Base-by-base conservation (phyloP, 305 asterid species). In the Fraxinus velutina region DNA sequence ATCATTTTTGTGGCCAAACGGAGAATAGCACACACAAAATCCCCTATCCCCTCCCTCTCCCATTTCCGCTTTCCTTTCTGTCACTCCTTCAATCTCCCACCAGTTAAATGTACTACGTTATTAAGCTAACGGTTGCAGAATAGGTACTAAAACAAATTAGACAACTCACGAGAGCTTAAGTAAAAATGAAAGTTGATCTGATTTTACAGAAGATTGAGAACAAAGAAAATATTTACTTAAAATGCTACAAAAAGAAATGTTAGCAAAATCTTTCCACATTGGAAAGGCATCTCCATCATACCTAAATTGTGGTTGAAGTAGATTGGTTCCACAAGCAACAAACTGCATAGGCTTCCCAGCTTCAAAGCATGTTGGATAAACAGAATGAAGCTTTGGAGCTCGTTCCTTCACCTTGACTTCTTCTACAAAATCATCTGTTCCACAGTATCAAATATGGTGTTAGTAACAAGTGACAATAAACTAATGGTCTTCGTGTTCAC, bases 291-390 rank as follows among this genome's bases (percentile, higher is more conserved):
- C 2, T 34, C 34, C 34, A 36, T 34, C 85, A 71, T 86, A 90
- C 92, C 92, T 83, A 71, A 86, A 76, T 71, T 84, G 84, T 27
- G 90, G 86, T 78, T 88, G 92, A 80, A 90, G 89, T 68, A 90
- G 82, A 81, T 88, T 87, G 80, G 86, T 87, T 79, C 92, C 92
- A 81, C 89, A 87, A 29, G 86, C 89, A 32, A 88, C 85, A 82
- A 90, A 90, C 80, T 90, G 90, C 83, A 90, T 79, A 8, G 92
- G 90, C 77, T 86, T 85, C 64, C 92, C 92, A 79, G 92, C 92
- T 81, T 86, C 92, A 74, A 90, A 87, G 84, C 88, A 90, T 32
- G 33, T 81, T 21, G 91, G 92, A 82, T 88, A 80, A 74, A 88
- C 78, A 13, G 81, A 88, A 73, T 81, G 87, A 80, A 90, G 92